phyloP scores from a whole-genome alignment of 345 rosid genomes.

The Moricandia moricandioides region DNA sequence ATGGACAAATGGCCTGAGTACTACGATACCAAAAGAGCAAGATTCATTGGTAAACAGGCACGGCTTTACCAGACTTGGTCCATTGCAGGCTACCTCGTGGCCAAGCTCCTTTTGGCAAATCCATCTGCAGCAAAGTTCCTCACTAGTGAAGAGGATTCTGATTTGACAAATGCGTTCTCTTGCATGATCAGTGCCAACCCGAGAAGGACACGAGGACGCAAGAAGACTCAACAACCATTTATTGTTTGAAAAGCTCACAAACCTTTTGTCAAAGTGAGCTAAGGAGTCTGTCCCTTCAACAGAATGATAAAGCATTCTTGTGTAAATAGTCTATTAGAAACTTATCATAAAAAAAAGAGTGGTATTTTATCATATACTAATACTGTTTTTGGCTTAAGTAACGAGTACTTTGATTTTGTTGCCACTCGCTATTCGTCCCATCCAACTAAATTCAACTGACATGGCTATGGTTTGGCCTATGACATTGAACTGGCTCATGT shows the following conservation, averaged over 20 bases:
- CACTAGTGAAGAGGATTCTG: conserved; percentile 66
- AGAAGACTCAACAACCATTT: conserved; percentile 49
- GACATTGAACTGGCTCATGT: not conserved
- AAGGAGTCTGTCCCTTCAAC: not conserved
- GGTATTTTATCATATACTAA: not conserved
- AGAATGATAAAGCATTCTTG: not conserved
- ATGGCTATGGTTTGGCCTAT: not conserved
- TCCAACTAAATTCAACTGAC: conserved; percentile 3
- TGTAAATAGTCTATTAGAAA: not conserved
- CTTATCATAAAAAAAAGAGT: not conserved
- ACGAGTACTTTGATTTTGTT: not conserved
- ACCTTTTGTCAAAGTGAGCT: not conserved
- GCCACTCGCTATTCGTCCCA: not conserved
- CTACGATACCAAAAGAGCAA: conserved; percentile 69
- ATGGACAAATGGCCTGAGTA: conserved; percentile 91
- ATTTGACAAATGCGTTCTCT: conserved; percentile 62
- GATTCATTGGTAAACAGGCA: conserved; percentile 90
- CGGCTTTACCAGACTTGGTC: conserved; percentile 87
- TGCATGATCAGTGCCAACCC: conserved; percentile 68
- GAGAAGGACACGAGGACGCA: conserved; percentile 57
- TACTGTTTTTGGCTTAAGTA: not conserved
- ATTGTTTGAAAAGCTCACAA: conserved; percentile 41
- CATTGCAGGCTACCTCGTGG: conserved; percentile 83
- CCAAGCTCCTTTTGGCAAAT: conserved; percentile 72
- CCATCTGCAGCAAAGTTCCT: conserved; percentile 63